Conservation (phyloP, 768 basidiomycete genomes). For the Cystobasidium tubakii region DNA sequence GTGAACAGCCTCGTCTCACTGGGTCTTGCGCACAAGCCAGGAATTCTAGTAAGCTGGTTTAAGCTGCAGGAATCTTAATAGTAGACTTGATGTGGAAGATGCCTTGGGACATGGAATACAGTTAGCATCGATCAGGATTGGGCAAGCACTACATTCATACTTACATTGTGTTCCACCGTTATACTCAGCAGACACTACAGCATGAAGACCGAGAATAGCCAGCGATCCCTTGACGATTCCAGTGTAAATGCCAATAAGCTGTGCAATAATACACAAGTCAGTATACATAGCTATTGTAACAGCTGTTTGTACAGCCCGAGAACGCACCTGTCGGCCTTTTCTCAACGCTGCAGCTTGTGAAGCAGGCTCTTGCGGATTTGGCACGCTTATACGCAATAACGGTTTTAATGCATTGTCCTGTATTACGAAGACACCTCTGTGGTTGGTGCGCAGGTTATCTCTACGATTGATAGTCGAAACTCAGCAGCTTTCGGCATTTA, state of each 20-base stretch:
- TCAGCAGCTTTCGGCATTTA: background rate
- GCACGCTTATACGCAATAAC: slow-evolving; percentile 30
- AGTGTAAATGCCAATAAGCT: slow-evolving; percentile 39
- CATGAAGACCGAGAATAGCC: slow-evolving; percentile 39
- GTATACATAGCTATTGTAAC: slow-evolving; percentile 7
- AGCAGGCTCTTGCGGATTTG: background rate
- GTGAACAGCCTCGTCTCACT: too few species aligned
- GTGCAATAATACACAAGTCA: background rate
- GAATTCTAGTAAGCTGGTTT: background rate
- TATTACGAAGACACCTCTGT: slow-evolving; percentile 45
- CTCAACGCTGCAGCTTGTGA: background rate
- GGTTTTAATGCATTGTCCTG: slow-evolving; percentile 39
- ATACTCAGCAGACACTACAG: slow-evolving; percentile 37
- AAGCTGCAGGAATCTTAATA: background rate
- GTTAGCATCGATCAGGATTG: background rate
- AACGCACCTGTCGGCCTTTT: slow-evolving; percentile 10
- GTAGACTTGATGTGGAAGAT: slow-evolving; percentile 43
- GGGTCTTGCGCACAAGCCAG: too few species aligned
- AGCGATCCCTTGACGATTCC: slow-evolving; percentile 43
- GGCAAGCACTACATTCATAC: too few species aligned
- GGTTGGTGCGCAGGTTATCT: slow-evolving; percentile 47
- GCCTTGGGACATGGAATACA: slow-evolving; percentile 9
- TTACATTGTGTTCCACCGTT: slow-evolving; percentile 39
- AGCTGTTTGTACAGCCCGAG: background rate
- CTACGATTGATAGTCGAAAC: too few species aligned